A percentile compares a stretch with the other conserved stretches of the same genome.
Conservation (phyloP, 148 eudicot genomes). For the Nepenthes gracilis region DNA sequence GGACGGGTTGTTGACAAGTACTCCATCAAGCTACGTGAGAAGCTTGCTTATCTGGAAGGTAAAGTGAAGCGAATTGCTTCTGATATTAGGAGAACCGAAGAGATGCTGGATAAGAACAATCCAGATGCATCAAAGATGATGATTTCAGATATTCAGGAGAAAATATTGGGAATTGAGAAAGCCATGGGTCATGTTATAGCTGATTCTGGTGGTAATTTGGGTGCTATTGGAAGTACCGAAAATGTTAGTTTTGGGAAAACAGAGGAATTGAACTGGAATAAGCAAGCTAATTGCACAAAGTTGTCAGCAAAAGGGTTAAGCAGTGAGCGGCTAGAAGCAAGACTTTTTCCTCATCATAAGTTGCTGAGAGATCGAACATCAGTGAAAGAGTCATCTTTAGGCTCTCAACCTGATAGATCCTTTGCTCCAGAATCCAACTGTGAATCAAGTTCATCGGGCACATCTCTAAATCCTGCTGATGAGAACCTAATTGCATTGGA, state of each 20-base stretch:
- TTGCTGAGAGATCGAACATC: slow-evolving; percentile 40
- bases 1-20: slow-evolving; percentile 28
- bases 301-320: neutral
- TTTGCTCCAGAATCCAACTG: slow-evolving; percentile 5
- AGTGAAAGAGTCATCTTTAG: slow-evolving; percentile 12
- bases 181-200: slow-evolving; percentile 53
- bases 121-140: slow-evolving; percentile 68
- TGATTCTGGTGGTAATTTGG: slow-evolving; percentile 15
- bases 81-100: slow-evolving; percentile 85
- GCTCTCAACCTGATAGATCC: slow-evolving; percentile 5
- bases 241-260: slow-evolving; percentile 5
- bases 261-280: slow-evolving; percentile 7
- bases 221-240: slow-evolving; percentile 4
- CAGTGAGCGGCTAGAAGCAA: slow-evolving; percentile 60
- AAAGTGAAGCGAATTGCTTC: slow-evolving; percentile 80
- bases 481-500: slow-evolving; percentile 37
- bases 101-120: slow-evolving; percentile 74
- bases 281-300: slow-evolving; percentile 15
- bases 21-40: slow-evolving; percentile 70
- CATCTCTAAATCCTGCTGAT: slow-evolving; percentile 14
- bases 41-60: slow-evolving; percentile 81
- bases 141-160: slow-evolving; percentile 71
- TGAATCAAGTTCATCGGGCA: slow-evolving; percentile 18
- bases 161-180: slow-evolving; percentile 79
- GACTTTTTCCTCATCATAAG: slow-evolving; percentile 77